Evolutionary conservation across 805 yeast genomes (phyloP), one percentile per base, ranked within the genome.

Genomic region (Cyberlindnera mrakii): DNA sequence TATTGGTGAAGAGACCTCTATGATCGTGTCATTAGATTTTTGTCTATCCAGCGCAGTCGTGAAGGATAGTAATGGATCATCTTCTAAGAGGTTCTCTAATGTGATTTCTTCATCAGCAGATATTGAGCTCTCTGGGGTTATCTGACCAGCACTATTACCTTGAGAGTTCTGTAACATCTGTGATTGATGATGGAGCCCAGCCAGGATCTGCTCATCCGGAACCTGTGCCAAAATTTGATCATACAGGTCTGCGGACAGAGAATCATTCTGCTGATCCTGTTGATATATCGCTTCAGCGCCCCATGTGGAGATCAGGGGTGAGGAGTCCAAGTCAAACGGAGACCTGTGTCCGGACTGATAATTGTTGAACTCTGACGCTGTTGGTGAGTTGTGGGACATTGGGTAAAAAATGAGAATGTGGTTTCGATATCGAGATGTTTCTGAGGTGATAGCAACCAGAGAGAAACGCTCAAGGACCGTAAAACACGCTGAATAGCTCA

Each of bases 11-110:
- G 60, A 55, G 3, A 37, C 37, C 35, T 56, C 58, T 5, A 55
- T 30, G 18, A 58, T 57, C 8, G 62, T 58, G 19, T 56, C 60
- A 36, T 58, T 56, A 1, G 62, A 58, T n/a, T 51, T 51, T 20
- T 51, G 54, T 44, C 62, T 51, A 40, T 55, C 59, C 25, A 57
- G 36, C 2, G 57, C 44, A 0, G 54, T 55, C 13, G 60, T 53
- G 39, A 53, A 56, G 0, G 56, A 53, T 6, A 53, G 17, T 9
- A 58, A 37, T 3, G 62, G 60, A 33, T 58, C 62, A 35, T 58
- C 60, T 33, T 55, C 60, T 8, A 58, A 43, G 11, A 58, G 41
- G 20, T 47, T 46, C 38, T 56, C 59, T 20, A 56, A 43, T 1
- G 59, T 54, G 5, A 57, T 46, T n/a, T 47, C 44, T 16, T 47